Conservation (phyloP, 495 filamentous ascomycete species). For the Filosporella fistucella region DNA sequence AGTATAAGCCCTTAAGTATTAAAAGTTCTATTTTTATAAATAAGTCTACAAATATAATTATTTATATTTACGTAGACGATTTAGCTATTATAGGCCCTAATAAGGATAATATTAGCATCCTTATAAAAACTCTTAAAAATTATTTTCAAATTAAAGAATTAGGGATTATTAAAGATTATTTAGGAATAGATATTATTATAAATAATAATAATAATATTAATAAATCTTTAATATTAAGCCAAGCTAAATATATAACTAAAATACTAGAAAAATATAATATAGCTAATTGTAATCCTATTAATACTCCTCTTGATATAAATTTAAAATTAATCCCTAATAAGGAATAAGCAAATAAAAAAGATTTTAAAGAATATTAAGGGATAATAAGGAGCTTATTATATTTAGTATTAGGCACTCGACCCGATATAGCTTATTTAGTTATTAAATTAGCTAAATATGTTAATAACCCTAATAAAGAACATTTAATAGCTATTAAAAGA, state of each 20-base stretch:
- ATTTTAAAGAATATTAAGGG: conserved; percentile 12
- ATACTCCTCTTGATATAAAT: conserved; percentile 16
- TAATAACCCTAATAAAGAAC: conserved; percentile 10
- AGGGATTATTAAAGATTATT: conserved; percentile 15
- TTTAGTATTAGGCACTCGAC: conserved; percentile 13
- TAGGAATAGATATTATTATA: conserved; percentile 22
- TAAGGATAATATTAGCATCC: conserved; percentile 6
- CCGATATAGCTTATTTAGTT: conserved; percentile 18
- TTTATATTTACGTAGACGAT: conserved; percentile 19
- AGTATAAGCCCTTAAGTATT: conserved; percentile 6
- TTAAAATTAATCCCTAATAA: conserved; percentile 10
- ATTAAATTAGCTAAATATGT: conserved; percentile 7
- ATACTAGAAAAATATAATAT: conserved; percentile 12
- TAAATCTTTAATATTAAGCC: conserved; percentile 8
- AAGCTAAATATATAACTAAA: conserved; percentile 19
- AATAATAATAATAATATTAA: conserved; percentile 4
- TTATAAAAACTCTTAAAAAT: conserved; percentile 13
- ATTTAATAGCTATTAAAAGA: conserved; percentile 13
- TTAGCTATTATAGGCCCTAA: conserved; percentile 15
- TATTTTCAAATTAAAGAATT: conserved; percentile 23
- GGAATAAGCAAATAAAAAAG: neutral
- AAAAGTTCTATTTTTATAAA: conserved; percentile 12
- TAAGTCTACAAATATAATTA: conserved; percentile 10
- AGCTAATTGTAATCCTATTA: conserved; percentile 5
- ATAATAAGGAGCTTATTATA: conserved; percentile 19